Evolutionary conservation across 345 rosid genomes (phyloP).

Genomic region (Turnera subulata): DNA sequence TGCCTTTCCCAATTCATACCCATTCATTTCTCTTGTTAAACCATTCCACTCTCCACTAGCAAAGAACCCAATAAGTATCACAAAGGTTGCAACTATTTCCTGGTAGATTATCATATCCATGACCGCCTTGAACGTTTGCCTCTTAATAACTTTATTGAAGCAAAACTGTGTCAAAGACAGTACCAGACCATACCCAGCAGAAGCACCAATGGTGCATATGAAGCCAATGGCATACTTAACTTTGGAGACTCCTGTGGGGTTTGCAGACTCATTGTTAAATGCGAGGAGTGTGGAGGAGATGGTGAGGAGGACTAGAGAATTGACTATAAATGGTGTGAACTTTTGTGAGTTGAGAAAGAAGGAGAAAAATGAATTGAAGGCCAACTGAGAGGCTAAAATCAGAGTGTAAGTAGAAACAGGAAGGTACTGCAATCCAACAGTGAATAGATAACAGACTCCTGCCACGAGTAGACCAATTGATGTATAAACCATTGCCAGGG

Average conservation of each 20-base stretch:
- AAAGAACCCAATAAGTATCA: constrained; percentile 39
- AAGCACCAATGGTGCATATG: constrained; percentile 42
- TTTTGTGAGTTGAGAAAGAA: constrained; percentile 39
- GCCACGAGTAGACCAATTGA: constrained; percentile 27
- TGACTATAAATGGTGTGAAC: constrained; percentile 42
- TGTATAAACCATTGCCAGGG: constrained; percentile 12
- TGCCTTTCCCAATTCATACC: constrained; percentile 34
- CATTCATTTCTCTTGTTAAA: constrained; percentile 40
- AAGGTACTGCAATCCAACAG: constrained; percentile 25
- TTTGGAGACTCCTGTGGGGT: constrained; percentile 14
- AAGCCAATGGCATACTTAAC: constrained; percentile 32
- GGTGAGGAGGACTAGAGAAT: constrained; percentile 34
- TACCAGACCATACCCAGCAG: constrained; percentile 40
- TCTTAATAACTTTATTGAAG: constrained; percentile 39
- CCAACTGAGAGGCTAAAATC: constrained; percentile 44
- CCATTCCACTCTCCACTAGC: constrained; percentile 51
- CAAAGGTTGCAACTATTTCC: constrained; percentile 29
- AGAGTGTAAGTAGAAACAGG: constrained; percentile 41
- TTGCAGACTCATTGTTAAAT: constrained; percentile 23
- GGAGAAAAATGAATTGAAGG: constrained; percentile 35
- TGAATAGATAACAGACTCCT: constrained; percentile 13
- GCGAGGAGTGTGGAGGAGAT: constrained; percentile 36
- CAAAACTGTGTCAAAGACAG: constrained; percentile 39
- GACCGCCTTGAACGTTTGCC: constrained; percentile 27
- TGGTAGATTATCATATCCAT: constrained; percentile 40